Conservation (phyloP, 164 flowering plant species). For the Aristolochia contorta region DNA sequence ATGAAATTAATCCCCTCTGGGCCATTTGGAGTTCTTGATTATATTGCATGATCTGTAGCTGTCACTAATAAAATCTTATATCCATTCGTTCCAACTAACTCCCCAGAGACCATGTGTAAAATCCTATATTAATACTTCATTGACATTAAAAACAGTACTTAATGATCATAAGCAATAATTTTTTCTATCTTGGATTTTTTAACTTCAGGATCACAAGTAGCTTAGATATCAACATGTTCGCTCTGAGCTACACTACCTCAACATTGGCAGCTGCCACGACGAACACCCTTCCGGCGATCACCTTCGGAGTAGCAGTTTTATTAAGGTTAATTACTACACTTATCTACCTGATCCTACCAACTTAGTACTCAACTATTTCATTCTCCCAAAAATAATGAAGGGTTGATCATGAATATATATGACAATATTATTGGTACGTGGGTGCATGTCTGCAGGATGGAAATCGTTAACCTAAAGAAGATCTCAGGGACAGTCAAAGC, state of each 20-base stretch:
- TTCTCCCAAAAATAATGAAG: too few species aligned
- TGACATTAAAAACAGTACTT: too few species aligned
- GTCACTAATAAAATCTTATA: too few species aligned
- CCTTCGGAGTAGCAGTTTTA: conserved; percentile 54
- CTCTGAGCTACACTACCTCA: conserved; percentile 47
- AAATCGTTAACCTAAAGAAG: conserved; percentile 40
- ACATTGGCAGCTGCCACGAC: conserved; percentile 64
- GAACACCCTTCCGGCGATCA: conserved; percentile 58
- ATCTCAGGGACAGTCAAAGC: conserved; percentile 43
- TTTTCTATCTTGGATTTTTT: neutral
- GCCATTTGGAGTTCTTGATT: too few species aligned
- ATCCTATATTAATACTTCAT: too few species aligned
- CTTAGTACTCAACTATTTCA: too few species aligned
- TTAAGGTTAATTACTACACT: conserved; percentile 25
- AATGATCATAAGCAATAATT: neutral
- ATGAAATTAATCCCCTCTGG: too few species aligned
- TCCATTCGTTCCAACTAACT: too few species aligned
- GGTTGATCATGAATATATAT: neutral
- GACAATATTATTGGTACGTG: neutral
- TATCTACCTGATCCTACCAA: too few species aligned
- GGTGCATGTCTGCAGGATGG: conserved; percentile 49
- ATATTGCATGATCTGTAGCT: too few species aligned
- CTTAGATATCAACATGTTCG: conserved; percentile 40
- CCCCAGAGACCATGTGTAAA: too few species aligned
- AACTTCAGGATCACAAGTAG: conserved; percentile 46